A percentile compares a stretch with the other conserved stretches of the same genome.
Conservation (phyloP, 441 rosid genomes). For the Brassica balearica region DNA sequence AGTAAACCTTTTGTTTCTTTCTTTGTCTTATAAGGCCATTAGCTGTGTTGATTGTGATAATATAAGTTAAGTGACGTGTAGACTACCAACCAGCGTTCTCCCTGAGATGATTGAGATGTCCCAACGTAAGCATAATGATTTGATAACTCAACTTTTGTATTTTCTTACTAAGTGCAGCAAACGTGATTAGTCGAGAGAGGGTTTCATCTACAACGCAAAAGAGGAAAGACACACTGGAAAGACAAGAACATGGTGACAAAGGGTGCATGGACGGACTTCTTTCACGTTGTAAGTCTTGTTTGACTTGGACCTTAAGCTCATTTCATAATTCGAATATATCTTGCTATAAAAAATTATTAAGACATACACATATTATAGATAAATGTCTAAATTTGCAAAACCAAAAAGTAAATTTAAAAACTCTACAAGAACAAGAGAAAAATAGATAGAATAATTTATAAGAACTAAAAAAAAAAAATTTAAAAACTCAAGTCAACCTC, state of each 20-base stretch:
- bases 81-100: not conserved
- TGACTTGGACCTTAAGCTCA: not conserved
- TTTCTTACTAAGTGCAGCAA: not conserved
- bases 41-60: not conserved
- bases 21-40: not conserved
- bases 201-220: not conserved
- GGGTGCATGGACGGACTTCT: not conserved
- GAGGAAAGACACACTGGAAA: not conserved
- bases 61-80: not conserved
- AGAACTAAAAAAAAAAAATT: not conserved
- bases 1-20: too few species aligned
- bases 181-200: not conserved
- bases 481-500: conserved; percentile 37
- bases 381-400: not conserved
- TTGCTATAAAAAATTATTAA: not conserved
- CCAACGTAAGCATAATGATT: not conserved
- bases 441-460: not conserved
- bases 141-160: not conserved
- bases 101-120: not conserved
- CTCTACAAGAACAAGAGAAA: not conserved
- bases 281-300: not conserved
- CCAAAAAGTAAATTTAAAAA: not conserved
- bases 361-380: not conserved
- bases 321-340: not conserved
- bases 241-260: not conserved